Percentiles rank a stretch among this genome's conserved stretches.
These are phyloP conservation scores for Phytopythium delawarense DNA, from an alignment of 352 stramenopile species.

Conservation along the genomic window DNA sequence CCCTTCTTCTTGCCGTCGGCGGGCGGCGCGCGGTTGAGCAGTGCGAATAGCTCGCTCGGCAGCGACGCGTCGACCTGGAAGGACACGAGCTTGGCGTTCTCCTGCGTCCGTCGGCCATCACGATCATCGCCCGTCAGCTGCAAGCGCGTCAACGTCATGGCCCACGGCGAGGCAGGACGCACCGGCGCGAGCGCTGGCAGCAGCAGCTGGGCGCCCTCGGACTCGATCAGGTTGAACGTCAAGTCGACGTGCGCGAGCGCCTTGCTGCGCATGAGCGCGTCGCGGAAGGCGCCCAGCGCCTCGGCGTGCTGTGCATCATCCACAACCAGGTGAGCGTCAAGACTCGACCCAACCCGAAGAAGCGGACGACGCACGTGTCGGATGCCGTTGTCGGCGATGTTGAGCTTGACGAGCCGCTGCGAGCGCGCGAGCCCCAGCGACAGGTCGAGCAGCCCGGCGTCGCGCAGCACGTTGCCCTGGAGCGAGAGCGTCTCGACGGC, in stretches of 20 bases:
- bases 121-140: neutral
- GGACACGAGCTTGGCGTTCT: conserved; percentile 59
- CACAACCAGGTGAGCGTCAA: neutral
- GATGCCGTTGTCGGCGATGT: conserved; percentile 77
- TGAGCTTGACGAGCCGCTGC: conserved; percentile 52
- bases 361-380: conserved; percentile 40
- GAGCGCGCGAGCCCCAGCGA: conserved; percentile 65
- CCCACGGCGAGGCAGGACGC: conserved; percentile 1
- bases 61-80: conserved; percentile 79
- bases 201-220: conserved; percentile 52
- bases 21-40: conserved; percentile 68
- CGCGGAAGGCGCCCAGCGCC: conserved; percentile 46
- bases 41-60: conserved; percentile 59
- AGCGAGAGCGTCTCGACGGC: conserved; percentile 57
- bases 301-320: conserved; percentile 30
- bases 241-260: conserved; percentile 67
- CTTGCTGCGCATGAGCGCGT: conserved; percentile 65
- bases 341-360: neutral
- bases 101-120: conserved; percentile 13
- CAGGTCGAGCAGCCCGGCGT: conserved; percentile 63
- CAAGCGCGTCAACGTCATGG: neutral
- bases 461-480: conserved; percentile 50
- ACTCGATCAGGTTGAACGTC: conserved; percentile 75
- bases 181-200: conserved; percentile 50
- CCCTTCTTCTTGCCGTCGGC: conserved; percentile 75